Base-by-base conservation (phyloP, 495 filamentous ascomycete genomes). In the Hypoxylon fuscum region DNA sequence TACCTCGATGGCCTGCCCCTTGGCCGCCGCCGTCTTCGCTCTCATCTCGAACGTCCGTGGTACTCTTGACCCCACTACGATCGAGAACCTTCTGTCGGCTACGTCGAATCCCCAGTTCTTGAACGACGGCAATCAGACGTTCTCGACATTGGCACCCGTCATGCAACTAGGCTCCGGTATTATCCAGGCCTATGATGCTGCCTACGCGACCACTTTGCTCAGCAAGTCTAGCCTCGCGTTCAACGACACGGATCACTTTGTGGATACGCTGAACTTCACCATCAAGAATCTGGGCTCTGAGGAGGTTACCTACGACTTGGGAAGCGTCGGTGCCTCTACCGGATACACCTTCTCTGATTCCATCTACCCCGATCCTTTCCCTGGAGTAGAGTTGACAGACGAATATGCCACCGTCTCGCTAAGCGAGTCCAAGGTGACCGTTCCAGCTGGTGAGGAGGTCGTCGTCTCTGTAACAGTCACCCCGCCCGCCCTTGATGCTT, bases 1-100 rank as follows among this genome's bases (percentile, higher is more conserved):
- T 31, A 87, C 84, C 1, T 86, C 84, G 20, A 87, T 87, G 84
- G 77, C 84, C 15, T 83, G 83, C 64, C 84, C 84, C 2, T 72
- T 83, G 32, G 77, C 79, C 5, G 84, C 84, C 5, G 83, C 77
- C 23, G 72, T 82, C 55, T 80, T 79, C 52, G 84, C 84, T 5
- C 77, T 87, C 17, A 62, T 85, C 47, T 79, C 76, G 17, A 72
- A 79, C 17, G 76, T 74, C 25, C 78, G 82, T 22, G 74, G 77
- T 7, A 82, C 77, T 51, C 74, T 79, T 45, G 79, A 82, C 29
- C 78, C 79, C 51, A 74, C 71, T 50, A 74, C 68, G 11, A 60
- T 82, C 5, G 78, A 81, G 67, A 77, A 79, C 57, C 22, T 81
- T 7, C 49, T 81, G n/a, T 74, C 79, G 1, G 55, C 78, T 0